Evolutionary conservation across 2,329 filamentous ascomycete species (phyloP), one percentile per base, ranked within the genome.

Genomic region (Aspergillus sp.): DNA sequence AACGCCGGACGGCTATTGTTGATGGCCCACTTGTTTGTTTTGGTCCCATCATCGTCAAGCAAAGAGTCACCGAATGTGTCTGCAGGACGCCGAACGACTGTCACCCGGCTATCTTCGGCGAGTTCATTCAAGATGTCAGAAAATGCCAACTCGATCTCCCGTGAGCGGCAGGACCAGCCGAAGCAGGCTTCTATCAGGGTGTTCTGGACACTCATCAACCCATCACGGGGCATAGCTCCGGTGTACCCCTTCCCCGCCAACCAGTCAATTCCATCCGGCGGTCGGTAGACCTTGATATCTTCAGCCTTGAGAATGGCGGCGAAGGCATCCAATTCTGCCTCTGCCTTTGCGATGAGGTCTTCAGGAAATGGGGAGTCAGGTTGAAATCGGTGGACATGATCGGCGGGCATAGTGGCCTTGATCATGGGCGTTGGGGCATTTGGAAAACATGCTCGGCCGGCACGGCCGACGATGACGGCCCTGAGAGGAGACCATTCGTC

Each of bases 1-100:
- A 75, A 74, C 4, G 73, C 70, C 5, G 71, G 70, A 1, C 73
- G 65, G 20, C 55, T 65, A 58, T 75, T 72, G 56, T 75, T 75
- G 64, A 74, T 73, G 14, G 61, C 61, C 71, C 71, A 74, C 12
- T 47, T 36, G 32, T 16, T 36, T 5, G 12, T 1, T 36, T 55
- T 70, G 6, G 32, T 16, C 11, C 12, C 32, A 16, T 36, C 32
- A 2, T 16, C 12, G 32, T 36, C 32, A 36, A 36, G 14, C 32
- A 36, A 36, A 36, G 11, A 12, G 4, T 12, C 32, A 16, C 32
- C 14, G 12, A 36, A 36, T 36, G 32, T 12, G 32, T 16, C 32
- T 36, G 32, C 32, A 2, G 32, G 32, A 36, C 32, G 14, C 14
- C 32, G 32, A 36, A 36, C 32, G 12, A 36, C 3, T 12, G 32